phyloP scores from a whole-genome alignment of 352 stramenopile genomes.

The Globisporangium cylindrosporum region DNA sequence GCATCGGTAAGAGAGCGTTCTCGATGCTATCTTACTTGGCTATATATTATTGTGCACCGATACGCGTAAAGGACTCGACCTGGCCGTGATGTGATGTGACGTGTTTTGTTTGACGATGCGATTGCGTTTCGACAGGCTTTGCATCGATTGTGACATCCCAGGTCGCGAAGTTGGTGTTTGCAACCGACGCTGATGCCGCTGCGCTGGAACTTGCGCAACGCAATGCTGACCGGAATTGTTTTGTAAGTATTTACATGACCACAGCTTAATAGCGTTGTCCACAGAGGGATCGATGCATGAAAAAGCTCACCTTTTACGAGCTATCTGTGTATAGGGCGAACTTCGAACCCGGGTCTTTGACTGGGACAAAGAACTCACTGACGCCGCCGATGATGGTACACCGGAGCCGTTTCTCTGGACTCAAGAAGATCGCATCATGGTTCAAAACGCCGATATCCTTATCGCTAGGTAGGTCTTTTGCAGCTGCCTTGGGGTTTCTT shows the following conservation, averaged over 20 bases:
- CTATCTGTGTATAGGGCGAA: conserved; percentile 12
- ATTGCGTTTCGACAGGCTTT: conserved; percentile 29
- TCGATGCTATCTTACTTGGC: too few species aligned
- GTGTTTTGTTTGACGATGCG: background rate
- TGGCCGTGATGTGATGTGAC: background rate
- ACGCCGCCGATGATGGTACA: background rate
- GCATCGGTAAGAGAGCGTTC: conserved; percentile 31
- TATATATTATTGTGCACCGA: too few species aligned
- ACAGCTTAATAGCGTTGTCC: background rate
- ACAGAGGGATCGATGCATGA: background rate
- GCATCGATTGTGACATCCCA: conserved; percentile 38
- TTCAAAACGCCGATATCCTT: conserved; percentile 20
- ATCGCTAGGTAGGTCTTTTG: conserved; percentile 32
- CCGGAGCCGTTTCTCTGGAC: conserved; percentile 27
- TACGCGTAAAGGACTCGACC: background rate
- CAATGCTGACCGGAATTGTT: conserved; percentile 35
- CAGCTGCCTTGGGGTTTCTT: too few species aligned
- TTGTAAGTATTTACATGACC: conserved; percentile 13
- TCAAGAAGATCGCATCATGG: conserved; percentile 16
- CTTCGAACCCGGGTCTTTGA: conserved; percentile 25
- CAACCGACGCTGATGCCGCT: conserved; percentile 37
- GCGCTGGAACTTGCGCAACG: conserved; percentile 33
- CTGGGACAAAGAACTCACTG: conserved; percentile 21
- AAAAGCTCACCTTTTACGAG: background rate
- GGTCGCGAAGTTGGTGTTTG: conserved; percentile 36